Percentiles rank a stretch among this genome's conserved stretches.
phyloP scores from a whole-genome alignment of 176 grass and related monocot genomes.

The Microstegium vimineum region DNA sequence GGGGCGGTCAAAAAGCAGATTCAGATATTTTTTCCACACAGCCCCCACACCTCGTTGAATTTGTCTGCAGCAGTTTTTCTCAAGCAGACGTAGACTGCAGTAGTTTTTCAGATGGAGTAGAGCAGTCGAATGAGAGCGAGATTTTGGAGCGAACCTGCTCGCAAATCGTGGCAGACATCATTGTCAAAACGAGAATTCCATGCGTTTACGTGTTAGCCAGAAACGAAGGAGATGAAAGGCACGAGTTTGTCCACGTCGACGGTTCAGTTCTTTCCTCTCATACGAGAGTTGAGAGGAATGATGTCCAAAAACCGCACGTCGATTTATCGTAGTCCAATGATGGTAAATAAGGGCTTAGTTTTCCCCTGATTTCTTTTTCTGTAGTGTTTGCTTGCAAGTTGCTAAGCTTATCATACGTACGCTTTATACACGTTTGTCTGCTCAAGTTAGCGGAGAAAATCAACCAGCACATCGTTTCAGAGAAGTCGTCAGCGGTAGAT shows the following conservation, averaged over 20 bases:
- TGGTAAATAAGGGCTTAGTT: no score
- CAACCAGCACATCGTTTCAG: background rate
- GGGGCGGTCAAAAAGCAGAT: background rate
- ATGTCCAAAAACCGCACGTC: no score
- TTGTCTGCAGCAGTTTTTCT: background rate
- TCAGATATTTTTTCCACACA: background rate
- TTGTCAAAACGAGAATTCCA: no score
- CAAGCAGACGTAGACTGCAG: background rate
- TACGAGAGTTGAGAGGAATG: no score
- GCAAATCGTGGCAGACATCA: no score
- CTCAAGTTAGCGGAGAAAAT: background rate
- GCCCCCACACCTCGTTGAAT: background rate
- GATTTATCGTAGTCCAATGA: no score
- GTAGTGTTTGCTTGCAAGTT: no score
- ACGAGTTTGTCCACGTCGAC: background rate
- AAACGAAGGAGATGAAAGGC: background rate
- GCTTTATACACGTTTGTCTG: background rate
- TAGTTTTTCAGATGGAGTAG: background rate
- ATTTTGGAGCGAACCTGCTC: background rate
- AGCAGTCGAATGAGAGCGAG: background rate
- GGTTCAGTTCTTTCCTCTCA: background rate
- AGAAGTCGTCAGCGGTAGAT: background rate
- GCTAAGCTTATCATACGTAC: background rate
- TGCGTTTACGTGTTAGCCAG: background rate
- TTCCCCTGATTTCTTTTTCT: no score